Evolutionary conservation across 768 basidiomycete genomes (phyloP).

Genomic region (Zangia roseola): DNA sequence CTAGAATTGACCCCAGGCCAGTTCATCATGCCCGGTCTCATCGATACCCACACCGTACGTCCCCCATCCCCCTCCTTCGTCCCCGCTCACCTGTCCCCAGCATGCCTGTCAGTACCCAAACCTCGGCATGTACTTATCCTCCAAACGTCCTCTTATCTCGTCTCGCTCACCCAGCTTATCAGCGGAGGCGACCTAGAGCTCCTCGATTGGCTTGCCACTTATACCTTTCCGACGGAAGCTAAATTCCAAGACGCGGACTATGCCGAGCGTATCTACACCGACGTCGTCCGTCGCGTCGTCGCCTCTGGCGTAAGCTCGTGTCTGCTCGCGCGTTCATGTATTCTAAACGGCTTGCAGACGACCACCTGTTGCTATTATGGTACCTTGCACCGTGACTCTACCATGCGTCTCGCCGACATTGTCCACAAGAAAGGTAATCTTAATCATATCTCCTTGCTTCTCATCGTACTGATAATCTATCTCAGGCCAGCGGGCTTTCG

Average conservation of each 20-base stretch:
- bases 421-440: slow-evolving; percentile 56
- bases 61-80: not conserved
- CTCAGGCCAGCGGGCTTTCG: slow-evolving; percentile 79
- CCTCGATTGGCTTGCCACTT: slow-evolving; percentile 79
- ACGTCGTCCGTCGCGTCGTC: slow-evolving; percentile 70
- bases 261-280: slow-evolving; percentile 64
- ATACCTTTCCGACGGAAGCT: slow-evolving; percentile 88
- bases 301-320: slow-evolving; percentile 64
- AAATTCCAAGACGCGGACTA: slow-evolving; percentile 69
- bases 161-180: slow-evolving; percentile 11
- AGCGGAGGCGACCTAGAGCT: slow-evolving; percentile 87
- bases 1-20: slow-evolving; percentile 48
- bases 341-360: slow-evolving; percentile 46
- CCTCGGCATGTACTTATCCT: slow-evolving; percentile 33
- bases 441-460: not conserved
- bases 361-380: slow-evolving; percentile 95
- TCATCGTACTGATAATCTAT: slow-evolving; percentile 7
- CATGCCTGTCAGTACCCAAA: slow-evolving; percentile 44
- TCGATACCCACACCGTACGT: slow-evolving; percentile 90
- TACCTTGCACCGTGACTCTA: slow-evolving; percentile 75
- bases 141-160: not conserved
- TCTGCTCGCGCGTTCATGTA: not conserved
- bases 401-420: slow-evolving; percentile 78
- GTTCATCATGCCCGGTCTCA: slow-evolving; percentile 84
- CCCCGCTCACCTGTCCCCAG: slow-evolving; percentile 15